phyloP scores from a whole-genome alignment of 108 stramenopile genomes.

The Conticribra weissflogii region DNA sequence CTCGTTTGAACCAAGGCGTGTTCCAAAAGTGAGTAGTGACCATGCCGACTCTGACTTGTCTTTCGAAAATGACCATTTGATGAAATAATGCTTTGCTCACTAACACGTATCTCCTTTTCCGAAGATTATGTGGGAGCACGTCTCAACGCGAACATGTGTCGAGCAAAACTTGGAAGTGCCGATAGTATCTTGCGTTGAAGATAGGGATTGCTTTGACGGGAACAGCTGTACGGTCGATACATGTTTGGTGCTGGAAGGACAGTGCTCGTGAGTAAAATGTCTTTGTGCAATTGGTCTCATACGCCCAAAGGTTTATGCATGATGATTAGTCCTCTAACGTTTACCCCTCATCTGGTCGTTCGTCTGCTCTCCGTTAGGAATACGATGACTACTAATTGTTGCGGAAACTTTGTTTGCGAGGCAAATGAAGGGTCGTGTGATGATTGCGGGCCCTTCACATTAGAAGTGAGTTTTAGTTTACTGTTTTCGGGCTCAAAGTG shows the following conservation, averaged over 20 bases:
- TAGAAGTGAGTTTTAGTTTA: neutral
- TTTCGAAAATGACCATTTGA: too few species aligned
- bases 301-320: neutral
- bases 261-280: neutral
- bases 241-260: neutral
- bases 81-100: neutral
- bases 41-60: too few species aligned
- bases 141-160: constrained; percentile 3
- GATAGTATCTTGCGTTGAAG: neutral
- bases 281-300: neutral
- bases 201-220: constrained; percentile 17
- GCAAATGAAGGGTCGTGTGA: neutral
- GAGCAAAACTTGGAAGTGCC: neutral
- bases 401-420: neutral
- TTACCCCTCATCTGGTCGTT: neutral
- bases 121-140: constrained; percentile 10
- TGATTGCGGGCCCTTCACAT: neutral
- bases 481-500: neutral
- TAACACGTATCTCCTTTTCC: neutral
- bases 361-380: neutral
- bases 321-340: neutral
- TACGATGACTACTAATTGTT: neutral
- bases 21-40: constrained; percentile 6
- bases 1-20: constrained; percentile 4
- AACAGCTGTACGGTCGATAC: neutral